A percentile compares a stretch with the other conserved stretches of the same genome.
These are phyloP conservation scores for Adenanthera pavonina DNA, from an alignment of 306 rosid species.

Conservation along the genomic window DNA sequence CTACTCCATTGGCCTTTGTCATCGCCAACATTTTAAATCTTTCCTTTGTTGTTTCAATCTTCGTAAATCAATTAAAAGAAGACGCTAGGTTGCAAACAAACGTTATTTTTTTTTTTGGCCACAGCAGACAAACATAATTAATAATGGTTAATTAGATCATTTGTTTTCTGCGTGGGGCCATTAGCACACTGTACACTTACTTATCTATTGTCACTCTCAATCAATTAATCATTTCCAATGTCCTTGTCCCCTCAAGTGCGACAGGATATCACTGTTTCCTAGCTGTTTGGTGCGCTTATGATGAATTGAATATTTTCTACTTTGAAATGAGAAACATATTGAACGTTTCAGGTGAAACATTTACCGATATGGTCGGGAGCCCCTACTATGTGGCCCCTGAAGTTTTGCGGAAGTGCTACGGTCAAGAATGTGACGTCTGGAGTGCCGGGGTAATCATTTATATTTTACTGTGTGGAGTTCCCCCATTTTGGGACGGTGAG, in stretches of 20 bases:
- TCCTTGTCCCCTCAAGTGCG: neutral
- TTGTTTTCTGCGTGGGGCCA: neutral
- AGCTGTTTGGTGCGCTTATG: slow-evolving; percentile 11
- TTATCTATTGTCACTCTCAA: neutral
- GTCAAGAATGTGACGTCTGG: slow-evolving; percentile 96
- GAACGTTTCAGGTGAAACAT: slow-evolving; percentile 75
- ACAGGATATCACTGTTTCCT: neutral
- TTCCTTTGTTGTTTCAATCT: neutral
- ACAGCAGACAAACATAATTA: neutral
- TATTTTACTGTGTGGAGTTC: slow-evolving; percentile 90
- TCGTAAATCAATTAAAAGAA: neutral
- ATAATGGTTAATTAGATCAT: neutral
- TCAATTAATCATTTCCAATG: neutral
- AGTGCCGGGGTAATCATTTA: slow-evolving; percentile 97
- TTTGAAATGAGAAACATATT: slow-evolving; percentile 36
- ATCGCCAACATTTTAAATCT: too few species aligned
- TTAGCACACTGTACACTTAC: neutral
- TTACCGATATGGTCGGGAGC: slow-evolving; percentile 93
- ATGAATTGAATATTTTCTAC: slow-evolving; percentile 18
- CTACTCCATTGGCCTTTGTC: neutral
- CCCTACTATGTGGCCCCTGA: slow-evolving; percentile 99
- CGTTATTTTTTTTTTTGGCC: too few species aligned
- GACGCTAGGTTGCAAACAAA: neutral
- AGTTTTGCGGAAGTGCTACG: slow-evolving; percentile 84
- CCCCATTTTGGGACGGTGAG: slow-evolving; percentile 99